Percentiles rank a stretch among this genome's conserved stretches.
These are phyloP conservation scores for Coemansia sp. DNA, from an alignment of 192 early-diverging fungal species.

Conservation along the genomic window DNA sequence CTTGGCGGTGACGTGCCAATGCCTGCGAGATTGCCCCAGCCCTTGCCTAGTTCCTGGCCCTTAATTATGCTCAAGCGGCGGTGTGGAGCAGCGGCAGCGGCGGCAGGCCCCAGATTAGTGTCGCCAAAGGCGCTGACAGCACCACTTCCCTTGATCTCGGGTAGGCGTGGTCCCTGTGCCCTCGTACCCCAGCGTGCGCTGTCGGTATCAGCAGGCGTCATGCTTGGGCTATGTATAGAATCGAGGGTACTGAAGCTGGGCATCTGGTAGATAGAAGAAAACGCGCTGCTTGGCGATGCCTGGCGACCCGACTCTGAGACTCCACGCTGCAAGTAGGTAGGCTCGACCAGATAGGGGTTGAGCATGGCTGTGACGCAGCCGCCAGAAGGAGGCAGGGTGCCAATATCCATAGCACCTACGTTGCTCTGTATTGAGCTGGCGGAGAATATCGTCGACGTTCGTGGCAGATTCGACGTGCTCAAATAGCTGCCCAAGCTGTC, in stretches of 20 bases:
- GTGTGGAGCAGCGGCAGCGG: conserved; percentile 16
- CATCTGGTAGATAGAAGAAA: conserved; percentile 27
- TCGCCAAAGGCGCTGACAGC: neutral
- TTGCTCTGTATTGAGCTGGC: conserved; percentile 6
- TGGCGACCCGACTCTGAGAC: conserved; percentile 44
- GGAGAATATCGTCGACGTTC: neutral
- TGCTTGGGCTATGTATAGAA: neutral
- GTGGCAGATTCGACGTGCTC: conserved; percentile 13
- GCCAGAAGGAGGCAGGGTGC: conserved; percentile 9
- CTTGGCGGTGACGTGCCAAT: conserved; percentile 2
- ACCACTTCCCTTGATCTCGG: neutral
- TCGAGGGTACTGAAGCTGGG: conserved; percentile 13
- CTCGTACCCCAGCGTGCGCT: neutral
- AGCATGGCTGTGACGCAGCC: conserved; percentile 13
- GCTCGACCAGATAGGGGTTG: conserved; percentile 24
- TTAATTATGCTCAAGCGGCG: conserved; percentile 41
- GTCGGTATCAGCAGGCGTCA: neutral
- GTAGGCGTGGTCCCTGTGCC: neutral
- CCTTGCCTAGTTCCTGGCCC: conserved; percentile 30
- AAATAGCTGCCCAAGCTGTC: conserved; percentile 23
- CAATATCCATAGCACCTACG: conserved; percentile 5
- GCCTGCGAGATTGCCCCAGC: neutral
- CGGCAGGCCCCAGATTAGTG: neutral
- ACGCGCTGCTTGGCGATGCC: conserved; percentile 11
- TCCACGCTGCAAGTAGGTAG: conserved; percentile 43